These are phyloP conservation scores for Nicotiana tomentosiformis DNA, from an alignment of 257 asterid species.

Conservation along the genomic window DNA sequence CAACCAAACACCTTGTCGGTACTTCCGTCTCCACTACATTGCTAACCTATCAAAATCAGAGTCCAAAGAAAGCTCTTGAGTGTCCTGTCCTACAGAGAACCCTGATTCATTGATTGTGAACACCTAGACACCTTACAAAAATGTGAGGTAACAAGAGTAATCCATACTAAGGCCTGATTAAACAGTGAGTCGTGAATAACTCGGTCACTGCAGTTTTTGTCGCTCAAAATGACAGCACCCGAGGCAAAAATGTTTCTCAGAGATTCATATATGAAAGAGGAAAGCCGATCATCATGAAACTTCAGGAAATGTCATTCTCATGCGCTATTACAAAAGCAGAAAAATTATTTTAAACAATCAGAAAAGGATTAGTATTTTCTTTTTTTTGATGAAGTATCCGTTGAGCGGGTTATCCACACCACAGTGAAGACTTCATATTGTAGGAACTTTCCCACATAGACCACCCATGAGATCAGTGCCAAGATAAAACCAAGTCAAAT, in stretches of 20 bases:
- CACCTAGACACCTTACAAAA: not conserved
- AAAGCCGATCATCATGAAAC: not conserved
- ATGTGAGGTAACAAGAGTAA: not conserved
- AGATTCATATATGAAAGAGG: not conserved
- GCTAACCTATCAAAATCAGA: constrained; percentile 5
- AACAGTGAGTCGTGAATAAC: not conserved
- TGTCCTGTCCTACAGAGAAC: not conserved
- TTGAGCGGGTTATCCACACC: not conserved
- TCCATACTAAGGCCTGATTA: not conserved
- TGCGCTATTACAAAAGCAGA: not conserved
- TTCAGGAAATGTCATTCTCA: not conserved
- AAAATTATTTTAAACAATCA: not conserved
- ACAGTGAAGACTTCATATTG: not conserved
- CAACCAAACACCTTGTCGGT: constrained; percentile 1
- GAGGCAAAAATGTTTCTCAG: not conserved
- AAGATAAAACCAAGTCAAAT: not conserved
- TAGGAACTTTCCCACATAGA: not conserved
- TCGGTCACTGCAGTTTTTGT: not conserved
- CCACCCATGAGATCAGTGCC: not conserved
- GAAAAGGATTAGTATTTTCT: not conserved
- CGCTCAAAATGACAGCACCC: not conserved
- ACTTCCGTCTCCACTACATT: not conserved
- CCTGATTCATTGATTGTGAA: not conserved
- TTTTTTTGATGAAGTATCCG: not conserved
- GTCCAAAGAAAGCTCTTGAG: not conserved